phyloP scores from a whole-genome alignment of 306 rosid species.

The Hippophae tibetana region DNA sequence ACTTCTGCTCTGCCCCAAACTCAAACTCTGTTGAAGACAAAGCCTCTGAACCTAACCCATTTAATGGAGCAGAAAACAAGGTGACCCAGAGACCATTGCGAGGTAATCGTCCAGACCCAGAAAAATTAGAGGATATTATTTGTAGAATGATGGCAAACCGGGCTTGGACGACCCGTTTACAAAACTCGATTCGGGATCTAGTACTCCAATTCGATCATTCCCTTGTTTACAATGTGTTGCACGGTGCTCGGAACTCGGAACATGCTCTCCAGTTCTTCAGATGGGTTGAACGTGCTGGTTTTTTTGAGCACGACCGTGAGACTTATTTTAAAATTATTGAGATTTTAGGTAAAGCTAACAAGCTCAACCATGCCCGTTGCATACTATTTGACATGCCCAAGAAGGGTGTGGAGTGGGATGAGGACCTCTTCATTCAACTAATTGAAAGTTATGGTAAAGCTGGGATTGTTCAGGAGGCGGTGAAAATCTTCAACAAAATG shows the following conservation, averaged over 20 bases:
- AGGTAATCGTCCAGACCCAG: slow-evolving; percentile 34
- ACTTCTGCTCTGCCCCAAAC: slow-evolving; percentile 23
- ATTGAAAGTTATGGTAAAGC: slow-evolving; percentile 70
- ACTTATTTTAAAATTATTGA: slow-evolving; percentile 74
- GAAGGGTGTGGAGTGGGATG: slow-evolving; percentile 42
- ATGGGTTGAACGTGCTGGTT: slow-evolving; percentile 74
- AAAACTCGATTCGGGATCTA: slow-evolving; percentile 60
- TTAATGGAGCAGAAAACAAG: slow-evolving; percentile 3
- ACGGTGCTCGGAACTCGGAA: slow-evolving; percentile 47
- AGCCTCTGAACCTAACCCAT: slow-evolving; percentile 4
- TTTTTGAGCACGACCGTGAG: slow-evolving; percentile 53
- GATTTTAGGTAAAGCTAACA: slow-evolving; percentile 54
- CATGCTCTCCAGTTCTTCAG: slow-evolving; percentile 81
- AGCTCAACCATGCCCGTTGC: slow-evolving; percentile 82
- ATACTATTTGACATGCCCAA: slow-evolving; percentile 55
- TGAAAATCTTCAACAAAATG: slow-evolving; percentile 63
- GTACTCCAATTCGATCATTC: slow-evolving; percentile 55
- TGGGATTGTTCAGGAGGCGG: slow-evolving; percentile 88
- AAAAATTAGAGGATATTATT: slow-evolving; percentile 45
- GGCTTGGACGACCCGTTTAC: slow-evolving; percentile 88
- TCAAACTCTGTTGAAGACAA: neutral
- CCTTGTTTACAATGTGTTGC: slow-evolving; percentile 66
- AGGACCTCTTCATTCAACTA: slow-evolving; percentile 54
- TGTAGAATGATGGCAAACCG: slow-evolving; percentile 75
- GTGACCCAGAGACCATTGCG: slow-evolving; percentile 18